These are phyloP conservation scores for Aspergillus viridinutans DNA, from an alignment of 2,329 filamentous ascomycete genomes.

Conservation along the genomic window DNA sequence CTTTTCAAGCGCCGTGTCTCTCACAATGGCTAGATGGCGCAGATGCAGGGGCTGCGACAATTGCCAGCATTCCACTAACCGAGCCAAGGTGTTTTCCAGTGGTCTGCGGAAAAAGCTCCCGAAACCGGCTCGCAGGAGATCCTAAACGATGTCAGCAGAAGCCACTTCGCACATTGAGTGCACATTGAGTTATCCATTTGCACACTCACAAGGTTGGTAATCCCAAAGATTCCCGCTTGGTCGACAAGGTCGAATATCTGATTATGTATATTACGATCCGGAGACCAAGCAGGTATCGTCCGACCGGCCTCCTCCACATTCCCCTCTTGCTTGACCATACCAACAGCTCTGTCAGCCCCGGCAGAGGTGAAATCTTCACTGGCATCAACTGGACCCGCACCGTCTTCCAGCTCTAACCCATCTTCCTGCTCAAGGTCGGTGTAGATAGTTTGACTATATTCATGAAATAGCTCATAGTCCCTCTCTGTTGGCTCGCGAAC, in stretches of 20 bases:
- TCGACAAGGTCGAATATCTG: slow-evolving; percentile 49
- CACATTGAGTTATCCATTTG: background rate
- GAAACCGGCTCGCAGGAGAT: slow-evolving; percentile 40
- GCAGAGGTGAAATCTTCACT: slow-evolving; percentile 6
- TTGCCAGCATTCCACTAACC: slow-evolving; percentile 55
- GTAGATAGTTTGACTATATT: slow-evolving; percentile 27
- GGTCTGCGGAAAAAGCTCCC: slow-evolving; percentile 53
- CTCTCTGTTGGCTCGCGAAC: slow-evolving; percentile 38
- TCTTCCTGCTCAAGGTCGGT: slow-evolving; percentile 26
- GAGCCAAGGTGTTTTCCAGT: slow-evolving; percentile 49
- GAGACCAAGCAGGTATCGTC: slow-evolving; percentile 51
- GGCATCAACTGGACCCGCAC: slow-evolving; percentile 25
- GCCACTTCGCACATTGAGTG: background rate
- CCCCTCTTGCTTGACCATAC: slow-evolving; percentile 18
- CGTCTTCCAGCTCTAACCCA: slow-evolving; percentile 32
- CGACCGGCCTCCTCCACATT: slow-evolving; percentile 30
- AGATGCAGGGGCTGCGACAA: slow-evolving; percentile 56
- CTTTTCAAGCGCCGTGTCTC: slow-evolving; percentile 48
- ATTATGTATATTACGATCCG: slow-evolving; percentile 51
- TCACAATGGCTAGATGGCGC: slow-evolving; percentile 53
- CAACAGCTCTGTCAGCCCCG: slow-evolving; percentile 7
- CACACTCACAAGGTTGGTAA: slow-evolving; percentile 43
- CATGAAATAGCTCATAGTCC: slow-evolving; percentile 40
- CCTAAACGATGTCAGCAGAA: slow-evolving; percentile 19
- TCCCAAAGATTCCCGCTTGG: slow-evolving; percentile 45